Evolutionary conservation across 2,329 filamentous ascomycete genomes (phyloP).

Genomic region (Endoconidiophora laricicola): DNA sequence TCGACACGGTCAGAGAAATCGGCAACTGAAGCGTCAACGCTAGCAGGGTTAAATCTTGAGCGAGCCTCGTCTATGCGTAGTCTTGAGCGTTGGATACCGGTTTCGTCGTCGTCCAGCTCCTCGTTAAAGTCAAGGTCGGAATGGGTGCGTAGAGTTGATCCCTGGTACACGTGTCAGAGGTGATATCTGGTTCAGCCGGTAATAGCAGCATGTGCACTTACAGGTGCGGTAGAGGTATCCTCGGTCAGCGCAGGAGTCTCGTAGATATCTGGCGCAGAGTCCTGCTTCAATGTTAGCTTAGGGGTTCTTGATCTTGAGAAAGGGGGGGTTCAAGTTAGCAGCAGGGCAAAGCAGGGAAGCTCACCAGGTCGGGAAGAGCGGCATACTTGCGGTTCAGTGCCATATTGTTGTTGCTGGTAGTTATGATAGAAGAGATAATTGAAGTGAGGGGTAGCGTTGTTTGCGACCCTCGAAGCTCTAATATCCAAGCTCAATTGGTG

Average conservation of each 20-base stretch:
- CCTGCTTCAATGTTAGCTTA: constrained; percentile 31
- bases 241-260: constrained; percentile 88
- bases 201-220: constrained; percentile 26
- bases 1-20: constrained; percentile 85
- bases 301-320: constrained; percentile 14
- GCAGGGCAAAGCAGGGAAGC: constrained; percentile 13
- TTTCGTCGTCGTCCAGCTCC: constrained; percentile 42
- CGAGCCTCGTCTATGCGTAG: constrained; percentile 67
- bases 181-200: neutral
- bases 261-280: constrained; percentile 87
- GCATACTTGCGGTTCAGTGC: constrained; percentile 69
- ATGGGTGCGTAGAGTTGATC: constrained; percentile 36
- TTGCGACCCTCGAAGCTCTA: neutral
- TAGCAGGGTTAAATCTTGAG: constrained; percentile 57
- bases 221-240: constrained; percentile 70
- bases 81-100: constrained; percentile 58
- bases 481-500: neutral
- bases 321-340: constrained; percentile 11
- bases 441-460: constrained; percentile 1
- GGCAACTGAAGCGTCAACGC: constrained; percentile 59
- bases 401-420: constrained; percentile 30
- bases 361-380: constrained; percentile 60
- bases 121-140: constrained; percentile 48
- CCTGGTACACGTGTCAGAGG: constrained; percentile 21
- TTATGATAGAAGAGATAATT: neutral